Base-by-base conservation (phyloP, 345 rosid genomes). In the Linum tenue region DNA sequence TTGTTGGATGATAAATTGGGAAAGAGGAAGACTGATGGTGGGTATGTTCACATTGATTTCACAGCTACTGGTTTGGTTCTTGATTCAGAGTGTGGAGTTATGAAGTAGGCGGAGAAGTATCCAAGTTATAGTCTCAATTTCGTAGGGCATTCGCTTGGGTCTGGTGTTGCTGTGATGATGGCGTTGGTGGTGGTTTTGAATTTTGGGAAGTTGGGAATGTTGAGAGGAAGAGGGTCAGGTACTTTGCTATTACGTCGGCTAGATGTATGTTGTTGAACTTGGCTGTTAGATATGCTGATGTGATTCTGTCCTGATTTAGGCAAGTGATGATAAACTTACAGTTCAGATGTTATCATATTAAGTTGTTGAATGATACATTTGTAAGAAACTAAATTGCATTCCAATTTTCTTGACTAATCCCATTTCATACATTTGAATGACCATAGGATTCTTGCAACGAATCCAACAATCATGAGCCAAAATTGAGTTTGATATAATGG, bases 221-320 rank as follows among this genome's bases (percentile, higher is more conserved):
- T 15, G 88, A 90, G 36, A 81, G 96, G 67, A 83, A 74, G 68
- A 85, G 95, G 75, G 79, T 90, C 14, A 83, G 99, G 70, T 84
- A 97, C 81, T 94, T 80, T 55, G 96, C 97, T 40, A 84, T 90
- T 44, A 95, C 99, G 11, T 96, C 99, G 75, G 97, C 99, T 56
- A 86, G 99, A 83, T 94, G 97, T 70, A 88, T 94, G 95, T 90
- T 96, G 0, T 78, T 94, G 62, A 94, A 90, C 73, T 78, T 94
- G 85, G 97, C 97, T 0, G 95, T 90, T 51, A 79, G 88, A 80
- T 94, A 88, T 75, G 99, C 96, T 0, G 96, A 90, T 84, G 96
- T 88, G 48, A 94, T 94, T 88, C 99, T 58, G 80, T 94, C 4
- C 95, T 94, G 76, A 95, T 94, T 74, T 96, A 94, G 99, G 99